Percentiles rank a stretch among this genome's conserved stretches.
phyloP scores from a whole-genome alignment of 768 basidiomycete genomes.

The Trametes villosa region DNA sequence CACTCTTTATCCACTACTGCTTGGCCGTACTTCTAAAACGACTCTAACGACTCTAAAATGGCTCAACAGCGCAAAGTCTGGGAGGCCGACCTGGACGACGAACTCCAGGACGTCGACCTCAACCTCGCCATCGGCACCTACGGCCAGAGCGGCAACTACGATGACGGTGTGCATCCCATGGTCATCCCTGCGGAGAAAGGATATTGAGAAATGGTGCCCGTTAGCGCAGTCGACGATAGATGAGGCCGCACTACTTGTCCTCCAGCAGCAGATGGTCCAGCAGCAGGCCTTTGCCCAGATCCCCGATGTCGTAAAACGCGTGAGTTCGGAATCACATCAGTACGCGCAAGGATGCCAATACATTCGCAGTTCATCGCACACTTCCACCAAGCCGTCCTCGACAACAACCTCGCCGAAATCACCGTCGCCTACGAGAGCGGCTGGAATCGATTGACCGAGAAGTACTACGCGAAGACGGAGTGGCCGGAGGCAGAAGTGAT shows the following conservation, averaged over 20 bases:
- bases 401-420: constrained; percentile 91
- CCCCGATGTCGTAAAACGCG: constrained; percentile 88
- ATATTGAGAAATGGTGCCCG: neutral
- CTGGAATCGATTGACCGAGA: constrained; percentile 96
- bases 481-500: constrained; percentile 99
- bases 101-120: constrained; percentile 69
- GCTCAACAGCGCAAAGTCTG: constrained; percentile 61
- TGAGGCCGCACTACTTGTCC: constrained; percentile 67
- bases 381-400: constrained; percentile 90
- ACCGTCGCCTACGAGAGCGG: constrained; percentile 94
- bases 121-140: constrained; percentile 70
- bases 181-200: neutral
- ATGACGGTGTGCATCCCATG: constrained; percentile 52
- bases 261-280: constrained; percentile 85
- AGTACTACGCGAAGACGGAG: constrained; percentile 91
- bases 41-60: constrained; percentile 1
- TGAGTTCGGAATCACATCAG: constrained; percentile 31
- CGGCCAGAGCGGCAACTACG: constrained; percentile 68
- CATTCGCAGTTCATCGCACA: constrained; percentile 83
- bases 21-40: too few species aligned
- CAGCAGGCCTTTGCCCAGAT: constrained; percentile 83
- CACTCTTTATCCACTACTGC: neutral
- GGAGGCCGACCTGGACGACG: constrained; percentile 84
- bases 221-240: constrained; percentile 66
- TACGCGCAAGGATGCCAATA: neutral